Conservation (phyloP, 2,329 filamentous ascomycete genomes). For the Nothopassalora personata region DNA sequence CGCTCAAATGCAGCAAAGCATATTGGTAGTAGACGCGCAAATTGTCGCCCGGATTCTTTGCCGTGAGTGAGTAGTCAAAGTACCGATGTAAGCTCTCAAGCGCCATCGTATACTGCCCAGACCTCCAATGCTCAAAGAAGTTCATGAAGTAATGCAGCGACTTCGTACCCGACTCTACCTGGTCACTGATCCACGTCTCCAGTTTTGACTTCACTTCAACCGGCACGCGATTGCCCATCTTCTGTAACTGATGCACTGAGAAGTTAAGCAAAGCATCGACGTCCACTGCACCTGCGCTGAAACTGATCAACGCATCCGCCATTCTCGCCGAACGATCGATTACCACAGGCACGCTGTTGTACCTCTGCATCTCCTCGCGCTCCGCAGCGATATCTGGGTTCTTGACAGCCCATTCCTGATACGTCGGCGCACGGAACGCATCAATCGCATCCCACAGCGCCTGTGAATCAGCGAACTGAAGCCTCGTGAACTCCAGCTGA, state of each 20-base stretch:
- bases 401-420: slow-evolving; percentile 53
- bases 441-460: slow-evolving; percentile 80
- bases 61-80: slow-evolving; percentile 74
- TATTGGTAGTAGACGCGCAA: slow-evolving; percentile 75
- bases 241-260: slow-evolving; percentile 82
- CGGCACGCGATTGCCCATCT: slow-evolving; percentile 72
- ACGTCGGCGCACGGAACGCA: slow-evolving; percentile 71
- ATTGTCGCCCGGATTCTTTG: slow-evolving; percentile 16
- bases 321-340: background rate
- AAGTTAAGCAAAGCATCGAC: slow-evolving; percentile 63
- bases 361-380: slow-evolving; percentile 1
- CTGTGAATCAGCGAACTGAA: slow-evolving; percentile 74
- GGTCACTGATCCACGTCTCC: slow-evolving; percentile 35
- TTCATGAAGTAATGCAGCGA: slow-evolving; percentile 32
- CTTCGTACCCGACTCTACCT: slow-evolving; percentile 24
- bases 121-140: slow-evolving; percentile 87
- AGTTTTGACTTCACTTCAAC: slow-evolving; percentile 67
- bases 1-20: slow-evolving; percentile 84
- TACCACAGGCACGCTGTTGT: background rate
- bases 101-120: slow-evolving; percentile 81
- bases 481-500: slow-evolving; percentile 69
- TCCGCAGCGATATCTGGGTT: slow-evolving; percentile 39
- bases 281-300: slow-evolving; percentile 23
- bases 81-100: slow-evolving; percentile 91
- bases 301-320: background rate